Conservation (phyloP, 192 early-diverging fungal genomes). For the Umbelopsis isabellina region DNA sequence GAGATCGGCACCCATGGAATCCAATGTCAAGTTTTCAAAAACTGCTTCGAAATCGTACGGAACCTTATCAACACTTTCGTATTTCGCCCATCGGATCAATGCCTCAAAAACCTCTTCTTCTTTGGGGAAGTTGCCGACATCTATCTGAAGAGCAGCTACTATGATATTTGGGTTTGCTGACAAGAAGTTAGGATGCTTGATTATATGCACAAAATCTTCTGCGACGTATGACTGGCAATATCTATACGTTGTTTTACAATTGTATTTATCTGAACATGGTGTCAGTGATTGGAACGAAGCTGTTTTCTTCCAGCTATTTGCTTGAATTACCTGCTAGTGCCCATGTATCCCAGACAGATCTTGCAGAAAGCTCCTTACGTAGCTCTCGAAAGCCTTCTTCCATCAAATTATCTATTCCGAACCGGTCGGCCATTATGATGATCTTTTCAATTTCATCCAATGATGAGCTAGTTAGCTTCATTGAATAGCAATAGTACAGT, state of each 20-base stretch:
- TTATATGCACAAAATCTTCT: conserved; percentile 15
- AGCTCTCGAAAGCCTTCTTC: conserved; percentile 36
- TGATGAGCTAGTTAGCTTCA: conserved; percentile 16
- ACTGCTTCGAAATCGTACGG: too few species aligned
- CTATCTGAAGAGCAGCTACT: conserved; percentile 31
- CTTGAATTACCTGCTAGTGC: conserved; percentile 33
- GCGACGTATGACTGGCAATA: conserved; percentile 35
- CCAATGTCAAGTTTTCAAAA: conserved; percentile 1
- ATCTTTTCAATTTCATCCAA: conserved; percentile 34
- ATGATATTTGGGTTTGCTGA: conserved; percentile 35
- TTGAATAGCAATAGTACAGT: conserved; percentile 29
- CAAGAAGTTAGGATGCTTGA: conserved; percentile 31
- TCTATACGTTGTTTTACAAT: conserved; percentile 28
- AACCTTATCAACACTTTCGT: too few species aligned
- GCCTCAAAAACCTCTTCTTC: conserved; percentile 39
- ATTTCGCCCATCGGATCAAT: conserved; percentile 34
- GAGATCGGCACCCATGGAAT: neutral
- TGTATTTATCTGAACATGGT: conserved; percentile 27
- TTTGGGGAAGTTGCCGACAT: conserved; percentile 28
- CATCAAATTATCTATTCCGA: conserved; percentile 28
- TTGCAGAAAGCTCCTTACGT: conserved; percentile 25
- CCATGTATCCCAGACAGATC: conserved; percentile 44
- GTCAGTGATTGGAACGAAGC: neutral
- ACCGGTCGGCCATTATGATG: conserved; percentile 35
- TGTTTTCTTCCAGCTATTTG: neutral